Percentiles rank a stretch among this genome's conserved stretches.
phyloP scores from a whole-genome alignment of 352 stramenopile species.

The Halophytophthora batemanensis region DNA sequence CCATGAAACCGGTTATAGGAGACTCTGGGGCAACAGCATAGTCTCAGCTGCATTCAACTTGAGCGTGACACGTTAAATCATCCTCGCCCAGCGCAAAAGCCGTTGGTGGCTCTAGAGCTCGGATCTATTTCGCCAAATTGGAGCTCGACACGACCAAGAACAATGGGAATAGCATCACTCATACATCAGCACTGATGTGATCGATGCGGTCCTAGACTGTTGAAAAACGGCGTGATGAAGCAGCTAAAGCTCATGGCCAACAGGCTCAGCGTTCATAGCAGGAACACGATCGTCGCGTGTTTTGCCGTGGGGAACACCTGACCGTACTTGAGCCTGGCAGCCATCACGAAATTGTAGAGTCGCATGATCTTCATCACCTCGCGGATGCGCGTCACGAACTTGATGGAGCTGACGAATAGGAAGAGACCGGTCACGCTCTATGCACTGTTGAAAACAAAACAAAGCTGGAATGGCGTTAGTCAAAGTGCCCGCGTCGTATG shows the following conservation, averaged over 20 bases:
- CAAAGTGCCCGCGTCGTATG: no score
- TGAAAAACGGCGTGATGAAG: slow-evolving; percentile 68
- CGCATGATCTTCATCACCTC: slow-evolving; percentile 88
- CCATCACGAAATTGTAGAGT: slow-evolving; percentile 53
- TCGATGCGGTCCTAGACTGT: slow-evolving; percentile 57
- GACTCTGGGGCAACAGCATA: slow-evolving; percentile 47
- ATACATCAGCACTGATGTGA: slow-evolving; percentile 66
- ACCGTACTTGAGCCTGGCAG: slow-evolving; percentile 59
- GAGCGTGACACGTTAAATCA: slow-evolving; percentile 50
- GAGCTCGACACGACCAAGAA: slow-evolving; percentile 58
- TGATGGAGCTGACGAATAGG: slow-evolving; percentile 55
- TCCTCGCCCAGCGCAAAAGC: slow-evolving; percentile 74
- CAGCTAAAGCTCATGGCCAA: slow-evolving; percentile 65
- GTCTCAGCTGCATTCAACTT: slow-evolving; percentile 52
- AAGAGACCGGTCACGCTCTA: slow-evolving; percentile 65
- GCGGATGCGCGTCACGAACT: slow-evolving; percentile 68
- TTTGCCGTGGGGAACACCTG: slow-evolving; percentile 59
- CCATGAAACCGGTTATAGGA: slow-evolving; percentile 38
- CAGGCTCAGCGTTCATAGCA: slow-evolving; percentile 66
- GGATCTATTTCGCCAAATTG: slow-evolving; percentile 47
- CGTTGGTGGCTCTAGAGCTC: slow-evolving; percentile 57
- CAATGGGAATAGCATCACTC: slow-evolving; percentile 74
- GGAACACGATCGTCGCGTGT: slow-evolving; percentile 56
- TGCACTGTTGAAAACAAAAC: slow-evolving; percentile 61
- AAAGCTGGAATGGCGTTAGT: no score